Evolutionary conservation across 176 grass and related monocot species (phyloP).

Genomic region (Coix lacrymajobi): DNA sequence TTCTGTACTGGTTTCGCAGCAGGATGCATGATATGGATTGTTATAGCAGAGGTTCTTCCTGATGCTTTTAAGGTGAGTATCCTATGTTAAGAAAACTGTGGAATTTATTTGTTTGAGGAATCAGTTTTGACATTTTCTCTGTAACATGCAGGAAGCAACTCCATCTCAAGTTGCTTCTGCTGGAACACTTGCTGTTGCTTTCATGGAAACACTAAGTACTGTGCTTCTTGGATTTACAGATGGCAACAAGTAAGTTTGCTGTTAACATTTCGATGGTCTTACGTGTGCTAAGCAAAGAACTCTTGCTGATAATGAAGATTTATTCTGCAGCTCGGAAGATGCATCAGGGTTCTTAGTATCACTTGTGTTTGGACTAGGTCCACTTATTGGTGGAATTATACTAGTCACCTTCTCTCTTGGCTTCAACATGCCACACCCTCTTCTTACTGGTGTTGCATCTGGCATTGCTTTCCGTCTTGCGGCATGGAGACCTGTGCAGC

Average conservation of each 20-base stretch:
- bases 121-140: conserved; percentile 14
- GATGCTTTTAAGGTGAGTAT: conserved; percentile 91
- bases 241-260: conserved; percentile 45
- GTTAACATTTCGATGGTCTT: not conserved
- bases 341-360: conserved; percentile 83
- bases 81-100: not conserved
- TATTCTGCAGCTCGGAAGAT: conserved; percentile 60
- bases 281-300: not conserved
- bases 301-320: conserved; percentile 10
- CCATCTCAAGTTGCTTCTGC: conserved; percentile 98
- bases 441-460: conserved; percentile 83
- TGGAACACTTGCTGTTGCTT: conserved; percentile 85
- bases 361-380: conserved; percentile 90
- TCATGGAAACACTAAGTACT: conserved; percentile 93
- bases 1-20: conserved; percentile 98
- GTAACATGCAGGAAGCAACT: conserved; percentile 70
- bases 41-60: conserved; percentile 97
- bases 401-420: conserved; percentile 70
- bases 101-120: not conserved
- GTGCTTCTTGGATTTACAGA: conserved; percentile 74
- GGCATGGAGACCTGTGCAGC: conserved; percentile 82
- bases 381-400: conserved; percentile 83
- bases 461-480: conserved; percentile 93
- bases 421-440: conserved; percentile 76
- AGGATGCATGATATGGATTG: conserved; percentile 99